phyloP scores from a whole-genome alignment of 257 asterid species.

The Solanum microdontum region DNA sequence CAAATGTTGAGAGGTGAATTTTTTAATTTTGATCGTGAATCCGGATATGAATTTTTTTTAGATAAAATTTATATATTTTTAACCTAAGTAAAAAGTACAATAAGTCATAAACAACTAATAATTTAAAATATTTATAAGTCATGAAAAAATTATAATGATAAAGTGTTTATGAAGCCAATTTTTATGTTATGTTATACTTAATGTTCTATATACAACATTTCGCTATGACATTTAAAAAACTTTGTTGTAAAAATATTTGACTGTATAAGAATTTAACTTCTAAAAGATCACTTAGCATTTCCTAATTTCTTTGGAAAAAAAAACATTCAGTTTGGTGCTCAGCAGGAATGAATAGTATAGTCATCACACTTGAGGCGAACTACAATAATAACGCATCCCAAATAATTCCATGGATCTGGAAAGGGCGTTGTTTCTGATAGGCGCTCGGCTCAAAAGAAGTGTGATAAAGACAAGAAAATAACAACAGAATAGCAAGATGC shows the following conservation, averaged over 20 bases:
- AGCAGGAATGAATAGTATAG: neutral
- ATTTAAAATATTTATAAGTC: too few species aligned
- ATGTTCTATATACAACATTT: neutral
- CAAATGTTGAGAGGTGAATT: too few species aligned
- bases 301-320: neutral
- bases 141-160: too few species aligned
- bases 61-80: too few species aligned
- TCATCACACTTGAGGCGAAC: neutral
- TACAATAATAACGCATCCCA: neutral
- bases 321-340: neutral
- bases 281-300: neutral
- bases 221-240: too few species aligned
- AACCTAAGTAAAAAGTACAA: fast-evolving
- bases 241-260: too few species aligned
- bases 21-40: too few species aligned
- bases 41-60: too few species aligned
- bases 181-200: neutral
- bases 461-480: neutral
- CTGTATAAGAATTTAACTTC: neutral
- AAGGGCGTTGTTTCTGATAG: neutral
- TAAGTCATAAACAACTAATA: too few species aligned
- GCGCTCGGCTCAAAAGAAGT: neutral
- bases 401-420: neutral
- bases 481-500: neutral
- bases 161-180: neutral